These are phyloP conservation scores for Suhomyces taliae DNA, from an alignment of 1,139 yeast genomes.

Conservation along the genomic window DNA sequence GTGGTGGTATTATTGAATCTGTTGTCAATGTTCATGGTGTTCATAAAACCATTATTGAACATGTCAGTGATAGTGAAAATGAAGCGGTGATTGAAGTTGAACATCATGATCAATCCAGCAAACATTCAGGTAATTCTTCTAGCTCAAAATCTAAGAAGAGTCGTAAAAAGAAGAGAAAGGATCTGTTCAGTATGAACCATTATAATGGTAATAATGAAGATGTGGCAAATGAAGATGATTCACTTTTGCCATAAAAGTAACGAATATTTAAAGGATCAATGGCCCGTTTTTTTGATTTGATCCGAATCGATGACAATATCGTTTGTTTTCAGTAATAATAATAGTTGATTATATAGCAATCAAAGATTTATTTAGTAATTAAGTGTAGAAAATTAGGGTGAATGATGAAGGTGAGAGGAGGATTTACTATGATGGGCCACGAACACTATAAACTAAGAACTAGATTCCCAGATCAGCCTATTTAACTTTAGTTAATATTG, in stretches of 20 bases:
- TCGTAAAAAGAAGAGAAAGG: slow-evolving; percentile 14
- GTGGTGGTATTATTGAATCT: slow-evolving; percentile 80
- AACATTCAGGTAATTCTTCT: slow-evolving; percentile 2
- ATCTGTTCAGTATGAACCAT: slow-evolving; percentile 16
- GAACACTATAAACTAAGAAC: too few species aligned
- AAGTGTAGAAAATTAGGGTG: too few species aligned
- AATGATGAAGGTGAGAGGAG: too few species aligned
- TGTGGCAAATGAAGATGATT: slow-evolving; percentile 4
- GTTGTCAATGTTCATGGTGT: slow-evolving; percentile 86
- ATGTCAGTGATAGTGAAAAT: slow-evolving; percentile 43
- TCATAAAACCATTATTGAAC: slow-evolving; percentile 81
- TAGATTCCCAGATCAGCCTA: too few species aligned
- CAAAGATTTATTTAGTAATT: too few species aligned
- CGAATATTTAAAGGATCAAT: neutral
- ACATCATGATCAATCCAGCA: slow-evolving; percentile 3
- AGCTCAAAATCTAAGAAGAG: slow-evolving; percentile 1
- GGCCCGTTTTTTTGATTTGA: neutral
- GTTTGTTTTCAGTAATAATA: too few species aligned
- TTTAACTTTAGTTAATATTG: too few species aligned
- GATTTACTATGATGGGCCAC: too few species aligned
- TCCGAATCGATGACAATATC: neutral
- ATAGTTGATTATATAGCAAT: neutral
- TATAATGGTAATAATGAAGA: slow-evolving; percentile 3
- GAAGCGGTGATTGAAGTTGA: slow-evolving; percentile 8
- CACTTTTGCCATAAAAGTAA: slow-evolving; percentile 5